Evolutionary conservation across 176 grass and related monocot species (phyloP), one percentile per base, ranked within the genome.

Genomic region (Pontederia paniculata): DNA sequence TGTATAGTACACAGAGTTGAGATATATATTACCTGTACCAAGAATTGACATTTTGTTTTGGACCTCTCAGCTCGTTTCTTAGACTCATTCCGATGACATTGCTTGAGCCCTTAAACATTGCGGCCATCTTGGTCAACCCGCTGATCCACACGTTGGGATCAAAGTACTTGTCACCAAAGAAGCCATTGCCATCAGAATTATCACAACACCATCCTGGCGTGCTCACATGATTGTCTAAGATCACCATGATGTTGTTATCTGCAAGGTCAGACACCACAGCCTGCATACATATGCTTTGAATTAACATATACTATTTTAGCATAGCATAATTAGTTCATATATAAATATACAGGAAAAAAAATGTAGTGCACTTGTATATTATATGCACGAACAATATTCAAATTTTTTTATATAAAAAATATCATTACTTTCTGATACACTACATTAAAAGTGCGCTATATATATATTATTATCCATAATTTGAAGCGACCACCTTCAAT

Each of bases 21-120:
- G n/a, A n/a, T n/a, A n/a, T n/a, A n/a, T n/a, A n/a, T 37, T 49
- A 49, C 47, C 47, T 49, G 47, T 49, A 49, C 47, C 47, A 49
- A 49, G 11, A 12, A 49, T 12, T 15, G 16, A 49, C 47, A 49
- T 49, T 49, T 49, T 49, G 47, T 10, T 16, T 49, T 14, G 47
- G 47, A 12, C 47, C 47, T 49, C 47, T 49, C 13, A 49, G 47
- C 47, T 49, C 28, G 28, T 37, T 37, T 37, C 28, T 37, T 37
- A 37, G 28, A 37, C 28, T 37, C 28, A 37, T 37, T 16, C 47
- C 47, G 16, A 49, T 16, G 9, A 49, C 47, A 16, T 49, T 49
- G 10, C 13, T 49, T 16, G 47, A 14, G 10, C 47, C 47, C 2
- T 49, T 49, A 10, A 49, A 49, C 47, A 49, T 14, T 16, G 47